These are phyloP conservation scores for Diaporthe ampelina DNA, from an alignment of 2,329 filamentous ascomycete species.

Conservation along the genomic window DNA sequence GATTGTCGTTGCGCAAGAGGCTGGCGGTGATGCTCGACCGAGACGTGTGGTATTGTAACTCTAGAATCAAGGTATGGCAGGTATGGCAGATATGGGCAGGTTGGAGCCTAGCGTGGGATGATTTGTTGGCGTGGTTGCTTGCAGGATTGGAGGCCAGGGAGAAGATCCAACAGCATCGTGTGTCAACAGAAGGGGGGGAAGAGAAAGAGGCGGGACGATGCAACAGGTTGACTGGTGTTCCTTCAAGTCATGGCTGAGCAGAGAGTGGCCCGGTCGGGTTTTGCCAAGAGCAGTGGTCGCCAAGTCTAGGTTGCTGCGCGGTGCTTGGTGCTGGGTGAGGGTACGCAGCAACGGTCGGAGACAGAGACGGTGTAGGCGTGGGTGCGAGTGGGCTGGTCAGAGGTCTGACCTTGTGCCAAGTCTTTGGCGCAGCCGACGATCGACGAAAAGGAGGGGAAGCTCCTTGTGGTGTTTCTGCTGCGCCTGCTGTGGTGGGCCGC, in stretches of 20 bases:
- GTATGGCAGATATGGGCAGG: slow-evolving; percentile 2
- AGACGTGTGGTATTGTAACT: slow-evolving; percentile 12
- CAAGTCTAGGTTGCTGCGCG: slow-evolving; percentile 15
- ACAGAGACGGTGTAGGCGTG: slow-evolving; percentile 8
- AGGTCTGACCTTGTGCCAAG: slow-evolving; percentile 34
- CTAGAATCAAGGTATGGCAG: background rate
- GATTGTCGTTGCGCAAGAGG: slow-evolving; percentile 10
- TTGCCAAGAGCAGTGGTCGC: slow-evolving; percentile 33
- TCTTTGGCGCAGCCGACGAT: slow-evolving; percentile 36
- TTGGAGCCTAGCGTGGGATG: slow-evolving; percentile 46
- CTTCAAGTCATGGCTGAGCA: slow-evolving; percentile 44
- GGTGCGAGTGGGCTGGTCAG: background rate
- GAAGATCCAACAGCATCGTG: slow-evolving; percentile 47
- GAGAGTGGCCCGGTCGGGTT: slow-evolving; percentile 20
- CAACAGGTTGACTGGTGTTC: slow-evolving; percentile 19
- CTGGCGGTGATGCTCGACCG: background rate
- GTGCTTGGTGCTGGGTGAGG: background rate
- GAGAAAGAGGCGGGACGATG: background rate
- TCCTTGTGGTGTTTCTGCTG: slow-evolving; percentile 31
- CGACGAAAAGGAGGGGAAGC: slow-evolving; percentile 27
- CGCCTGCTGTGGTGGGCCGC: slow-evolving; percentile 33
- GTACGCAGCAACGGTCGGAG: background rate
- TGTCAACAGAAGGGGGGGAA: slow-evolving; percentile 28
- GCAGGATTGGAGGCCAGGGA: slow-evolving; percentile 43
- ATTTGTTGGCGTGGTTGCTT: slow-evolving; percentile 44